Percentiles rank a stretch among this genome's conserved stretches.
These are phyloP conservation scores for Fusarium torreyae DNA, from an alignment of 2,329 filamentous ascomycete species.

Conservation along the genomic window DNA sequence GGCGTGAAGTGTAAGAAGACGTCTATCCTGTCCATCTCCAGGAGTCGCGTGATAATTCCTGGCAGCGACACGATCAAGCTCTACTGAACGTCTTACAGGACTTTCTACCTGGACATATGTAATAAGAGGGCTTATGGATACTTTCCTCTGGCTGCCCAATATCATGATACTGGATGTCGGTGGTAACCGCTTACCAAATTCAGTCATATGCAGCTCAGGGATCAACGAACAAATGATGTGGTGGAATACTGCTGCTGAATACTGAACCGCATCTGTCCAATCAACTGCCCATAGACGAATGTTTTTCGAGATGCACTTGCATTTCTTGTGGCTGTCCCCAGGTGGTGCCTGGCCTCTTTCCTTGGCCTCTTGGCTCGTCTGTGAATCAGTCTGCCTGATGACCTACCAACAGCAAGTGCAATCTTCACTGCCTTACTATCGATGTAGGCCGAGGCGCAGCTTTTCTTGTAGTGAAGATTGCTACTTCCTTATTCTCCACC, in stretches of 20 bases:
- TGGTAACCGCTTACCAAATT: background rate
- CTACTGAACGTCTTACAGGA: background rate
- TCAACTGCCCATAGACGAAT: background rate
- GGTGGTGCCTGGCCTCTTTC: slow-evolving; percentile 19
- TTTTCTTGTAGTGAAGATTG: background rate
- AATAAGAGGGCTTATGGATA: background rate
- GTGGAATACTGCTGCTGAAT: slow-evolving; percentile 26
- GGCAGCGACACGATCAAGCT: background rate
- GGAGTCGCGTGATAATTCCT: background rate
- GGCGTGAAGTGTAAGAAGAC: slow-evolving; percentile 8
- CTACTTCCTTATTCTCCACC: no score
- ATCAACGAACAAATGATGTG: slow-evolving; percentile 6
- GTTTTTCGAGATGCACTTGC: background rate
- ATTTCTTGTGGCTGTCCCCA: slow-evolving; percentile 19
- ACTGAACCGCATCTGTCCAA: slow-evolving; percentile 14
- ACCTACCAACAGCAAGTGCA: slow-evolving; percentile 13
- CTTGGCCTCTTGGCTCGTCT: background rate
- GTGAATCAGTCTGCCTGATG: slow-evolving; percentile 10
- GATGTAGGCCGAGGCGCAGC: background rate
- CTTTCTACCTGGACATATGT: background rate
- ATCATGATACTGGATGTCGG: background rate
- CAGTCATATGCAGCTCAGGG: slow-evolving; percentile 16
- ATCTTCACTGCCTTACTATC: slow-evolving; percentile 13
- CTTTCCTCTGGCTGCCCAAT: slow-evolving; percentile 1
- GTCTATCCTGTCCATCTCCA: background rate